Evolutionary conservation across 2,329 filamentous ascomycete species (phyloP).

Genomic region (Cadophora gregata): DNA sequence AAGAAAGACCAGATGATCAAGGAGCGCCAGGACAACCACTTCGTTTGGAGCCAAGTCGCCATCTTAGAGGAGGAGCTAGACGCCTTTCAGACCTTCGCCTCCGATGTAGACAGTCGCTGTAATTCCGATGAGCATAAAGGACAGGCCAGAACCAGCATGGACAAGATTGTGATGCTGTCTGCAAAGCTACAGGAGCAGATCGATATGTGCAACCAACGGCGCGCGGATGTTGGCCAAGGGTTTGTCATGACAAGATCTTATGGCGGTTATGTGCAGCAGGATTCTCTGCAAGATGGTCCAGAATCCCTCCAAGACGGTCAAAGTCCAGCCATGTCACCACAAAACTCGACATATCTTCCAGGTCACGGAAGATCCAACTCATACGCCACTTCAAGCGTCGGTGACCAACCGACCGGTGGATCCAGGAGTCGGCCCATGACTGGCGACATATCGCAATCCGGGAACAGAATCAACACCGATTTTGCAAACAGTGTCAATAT

Average conservation of each 20-base stretch:
- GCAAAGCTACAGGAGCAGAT: neutral
- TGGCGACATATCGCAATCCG: neutral
- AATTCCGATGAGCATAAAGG: neutral
- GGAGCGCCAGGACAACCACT: neutral
- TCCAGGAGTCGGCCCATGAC: neutral
- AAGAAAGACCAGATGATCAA: conserved; percentile 45
- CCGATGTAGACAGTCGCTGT: neutral
- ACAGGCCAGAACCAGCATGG: neutral
- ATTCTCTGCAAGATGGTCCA: neutral
- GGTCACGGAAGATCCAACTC: neutral
- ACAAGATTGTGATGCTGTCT: neutral
- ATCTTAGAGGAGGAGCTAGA: conserved; percentile 5
- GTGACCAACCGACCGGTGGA: neutral
- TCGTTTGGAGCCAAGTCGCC: neutral
- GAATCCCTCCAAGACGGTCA: neutral
- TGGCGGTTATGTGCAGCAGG: neutral
- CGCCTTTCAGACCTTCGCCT: neutral
- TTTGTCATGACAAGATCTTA: neutral
- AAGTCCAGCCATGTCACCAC: neutral
- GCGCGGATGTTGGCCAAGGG: neutral
- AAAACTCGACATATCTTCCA: neutral
- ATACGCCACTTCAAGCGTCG: neutral
- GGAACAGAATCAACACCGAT: neutral
- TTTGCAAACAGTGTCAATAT: neutral
- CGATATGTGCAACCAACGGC: neutral